phyloP scores from a whole-genome alignment of 192 early-diverging fungal genomes.

The Pilobolus umbonatus region DNA sequence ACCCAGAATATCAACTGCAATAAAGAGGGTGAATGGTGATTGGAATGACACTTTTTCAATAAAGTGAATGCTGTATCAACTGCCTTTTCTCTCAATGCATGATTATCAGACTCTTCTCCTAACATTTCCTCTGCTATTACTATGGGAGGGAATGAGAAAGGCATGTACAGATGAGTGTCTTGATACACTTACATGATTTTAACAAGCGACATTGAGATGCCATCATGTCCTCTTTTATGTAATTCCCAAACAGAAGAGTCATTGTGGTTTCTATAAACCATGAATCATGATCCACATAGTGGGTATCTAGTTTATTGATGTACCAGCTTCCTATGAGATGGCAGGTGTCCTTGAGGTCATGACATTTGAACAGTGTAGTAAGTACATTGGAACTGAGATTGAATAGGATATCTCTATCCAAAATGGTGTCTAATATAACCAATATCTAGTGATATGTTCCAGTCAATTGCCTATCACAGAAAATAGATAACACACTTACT shows the following conservation, averaged over 20 bases:
- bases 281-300: background rate
- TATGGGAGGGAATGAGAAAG: background rate
- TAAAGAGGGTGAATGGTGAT: background rate
- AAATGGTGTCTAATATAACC: background rate
- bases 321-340: constrained; percentile 7
- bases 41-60: background rate
- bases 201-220: constrained; percentile 10
- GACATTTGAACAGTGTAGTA: no score
- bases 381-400: background rate
- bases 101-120: constrained; percentile 8
- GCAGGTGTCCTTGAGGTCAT: no score
- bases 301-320: background rate
- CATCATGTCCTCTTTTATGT: background rate
- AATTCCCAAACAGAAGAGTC: background rate
- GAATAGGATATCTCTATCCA: background rate
- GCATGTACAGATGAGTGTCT: background rate
- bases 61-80: constrained; percentile 4
- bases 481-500: no score
- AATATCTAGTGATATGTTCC: background rate
- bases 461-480: no score
- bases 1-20: constrained; percentile 22
- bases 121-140: constrained; percentile 8
- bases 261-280: constrained; percentile 13
- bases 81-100: constrained; percentile 7
- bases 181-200: constrained; percentile 4